phyloP scores from a whole-genome alignment of 2,329 filamentous ascomycete genomes.

The Cryphonectria parasitica region DNA sequence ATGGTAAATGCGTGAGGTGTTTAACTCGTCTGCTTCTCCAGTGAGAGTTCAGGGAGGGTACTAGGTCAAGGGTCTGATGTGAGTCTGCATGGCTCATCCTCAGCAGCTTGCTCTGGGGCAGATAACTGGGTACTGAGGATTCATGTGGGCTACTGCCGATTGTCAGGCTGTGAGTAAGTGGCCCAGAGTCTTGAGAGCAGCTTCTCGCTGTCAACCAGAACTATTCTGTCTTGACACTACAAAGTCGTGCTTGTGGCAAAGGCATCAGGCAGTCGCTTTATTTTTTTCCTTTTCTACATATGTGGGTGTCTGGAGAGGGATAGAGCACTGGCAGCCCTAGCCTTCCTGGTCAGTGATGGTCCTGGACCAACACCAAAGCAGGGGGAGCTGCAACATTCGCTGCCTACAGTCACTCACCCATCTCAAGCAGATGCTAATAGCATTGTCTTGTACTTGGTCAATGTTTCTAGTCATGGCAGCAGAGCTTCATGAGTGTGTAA shows the following conservation, averaged over 20 bases:
- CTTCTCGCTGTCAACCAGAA: not conserved
- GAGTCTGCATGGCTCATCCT: not conserved
- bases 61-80: not conserved
- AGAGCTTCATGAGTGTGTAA: not conserved
- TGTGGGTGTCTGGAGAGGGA: not conserved
- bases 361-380: not conserved
- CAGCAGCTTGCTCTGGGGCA: not conserved
- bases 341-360: not conserved
- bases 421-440: not conserved
- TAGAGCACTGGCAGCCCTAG: not conserved
- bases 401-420: not conserved
- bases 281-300: not conserved
- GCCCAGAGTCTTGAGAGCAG: not conserved
- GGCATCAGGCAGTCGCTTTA: not conserved
- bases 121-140: not conserved
- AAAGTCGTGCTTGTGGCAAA: not conserved
- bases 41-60: not conserved
- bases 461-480: not conserved
- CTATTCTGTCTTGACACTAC: not conserved
- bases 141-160: not conserved
- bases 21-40: not conserved
- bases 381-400: not conserved
- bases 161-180: not conserved
- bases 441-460: not conserved
- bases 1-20: not conserved